Evolutionary conservation across 2,329 filamentous ascomycete species (phyloP), one percentile per base, ranked within the genome.

Genomic region (Trichoderma simmonsii): DNA sequence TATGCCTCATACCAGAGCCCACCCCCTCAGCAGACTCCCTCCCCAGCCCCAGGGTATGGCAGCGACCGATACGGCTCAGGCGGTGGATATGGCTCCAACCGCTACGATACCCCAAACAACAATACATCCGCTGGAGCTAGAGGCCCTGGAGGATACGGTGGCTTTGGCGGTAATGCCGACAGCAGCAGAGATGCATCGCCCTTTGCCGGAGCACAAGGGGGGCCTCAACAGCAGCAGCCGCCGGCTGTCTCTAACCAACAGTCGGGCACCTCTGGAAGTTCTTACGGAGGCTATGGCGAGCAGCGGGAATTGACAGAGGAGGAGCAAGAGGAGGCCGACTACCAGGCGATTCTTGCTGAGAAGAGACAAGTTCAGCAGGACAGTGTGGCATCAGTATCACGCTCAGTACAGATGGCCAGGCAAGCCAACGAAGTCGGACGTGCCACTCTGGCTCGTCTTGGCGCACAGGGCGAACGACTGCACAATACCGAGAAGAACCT

Each of bases 401-500:
- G 82, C 48, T 82, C 82, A 14, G 80, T 83, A 4, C 79, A 81
- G 73, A 82, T 83, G 81, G 82, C 82, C 15, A 75, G 81, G 28
- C 81, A 83, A 89, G 81, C 80, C 57, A 82, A 82, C 48, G 82
- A 83, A 70, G 80, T 95, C 36, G 93, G 92, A 60, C 87, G 90
- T 28, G 88, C 89, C 65, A 95, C 92, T 0, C 86, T 95, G 48
- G 91, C 89, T 51, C 87, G 92, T 71, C 88, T 97, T 14, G 92
- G 91, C 68, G 89, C 87, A 15, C 94, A 97, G 80, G 92, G 92
- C 72, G 93, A 97, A 79, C 88, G 91, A 18, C 87, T 97, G 70
- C 89, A 95, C 79, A 93, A 95, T 78, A 93, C 92, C 0, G 93
- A 97, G 81, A 89, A 89, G 81, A 94, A 95, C 77, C 86, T 98